Percentiles rank a stretch among this genome's conserved stretches.
Conservation (phyloP, 768 basidiomycete genomes). For the Hypholoma sublateritium region DNA sequence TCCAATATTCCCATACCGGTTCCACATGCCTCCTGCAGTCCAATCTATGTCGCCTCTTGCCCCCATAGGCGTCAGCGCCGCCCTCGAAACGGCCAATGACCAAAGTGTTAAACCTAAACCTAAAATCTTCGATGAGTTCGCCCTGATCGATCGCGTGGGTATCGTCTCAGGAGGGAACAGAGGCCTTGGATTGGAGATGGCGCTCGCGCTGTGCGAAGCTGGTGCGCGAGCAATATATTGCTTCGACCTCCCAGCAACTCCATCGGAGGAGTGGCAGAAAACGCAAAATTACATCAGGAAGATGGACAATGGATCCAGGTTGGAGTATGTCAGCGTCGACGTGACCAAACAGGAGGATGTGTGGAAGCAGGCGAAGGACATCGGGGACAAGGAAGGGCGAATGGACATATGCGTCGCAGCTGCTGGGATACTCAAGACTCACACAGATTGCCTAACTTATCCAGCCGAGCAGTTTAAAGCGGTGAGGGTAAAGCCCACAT, state of each 20-base stretch:
- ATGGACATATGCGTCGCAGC: slow-evolving; percentile 80
- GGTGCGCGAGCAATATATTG: slow-evolving; percentile 73
- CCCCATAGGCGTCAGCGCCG: slow-evolving; percentile 63
- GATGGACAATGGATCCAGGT: slow-evolving; percentile 39
- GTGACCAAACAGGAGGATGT: slow-evolving; percentile 62
- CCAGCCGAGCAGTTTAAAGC: slow-evolving; percentile 63
- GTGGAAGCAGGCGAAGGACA: slow-evolving; percentile 56
- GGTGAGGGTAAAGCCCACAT: slow-evolving; percentile 30
- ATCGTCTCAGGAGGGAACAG: slow-evolving; percentile 66
- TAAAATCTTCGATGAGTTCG: slow-evolving; percentile 63
- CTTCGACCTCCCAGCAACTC: slow-evolving; percentile 56
- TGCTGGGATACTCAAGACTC: slow-evolving; percentile 64
- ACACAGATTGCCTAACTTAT: slow-evolving; percentile 66
- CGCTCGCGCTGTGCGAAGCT: slow-evolving; percentile 68
- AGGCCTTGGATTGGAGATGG: slow-evolving; percentile 84
- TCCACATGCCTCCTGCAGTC: slow-evolving; percentile 14
- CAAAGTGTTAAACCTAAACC: slow-evolving; percentile 33
- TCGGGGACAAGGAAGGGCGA: slow-evolving; percentile 66
- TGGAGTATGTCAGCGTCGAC: slow-evolving; percentile 65
- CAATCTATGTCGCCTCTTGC: slow-evolving; percentile 55
- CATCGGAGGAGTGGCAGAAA: slow-evolving; percentile 57
- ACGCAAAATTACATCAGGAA: slow-evolving; percentile 51
- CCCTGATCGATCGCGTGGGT: slow-evolving; percentile 54
- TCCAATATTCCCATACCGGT: not conserved
- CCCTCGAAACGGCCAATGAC: slow-evolving; percentile 42